Base-by-base conservation (phyloP, 2,329 filamentous ascomycete species). In the Stachybotrys chlorohalonatus region DNA sequence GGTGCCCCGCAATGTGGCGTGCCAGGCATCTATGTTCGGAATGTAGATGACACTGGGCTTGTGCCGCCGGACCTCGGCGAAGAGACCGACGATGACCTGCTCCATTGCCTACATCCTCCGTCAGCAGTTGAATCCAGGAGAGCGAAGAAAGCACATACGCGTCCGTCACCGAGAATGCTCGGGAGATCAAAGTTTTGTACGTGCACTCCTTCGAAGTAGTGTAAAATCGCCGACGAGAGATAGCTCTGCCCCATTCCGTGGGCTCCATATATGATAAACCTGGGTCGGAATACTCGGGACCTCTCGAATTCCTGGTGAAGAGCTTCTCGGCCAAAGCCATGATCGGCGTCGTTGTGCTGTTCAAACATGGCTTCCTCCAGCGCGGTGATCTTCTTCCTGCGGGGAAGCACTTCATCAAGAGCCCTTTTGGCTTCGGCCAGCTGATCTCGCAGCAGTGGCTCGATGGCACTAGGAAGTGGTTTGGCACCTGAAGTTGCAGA, bases 1-100 rank as follows among this genome's bases (percentile, higher is more conserved):
- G 0, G 88, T 85, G 7, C 75, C 73, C n/a, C 69, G 66, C 16
- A 86, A 65, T 31, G 77, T 79, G 16, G 81, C 73, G 66, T 90
- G 93, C 94, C 94, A 99, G 7, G 86, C 81, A 61, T 96, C 89
- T 51, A 97, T 83, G 61, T 91, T 87, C 2, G 94, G 93, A 48
- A 99, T 88, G 70, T 92, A 97, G 52, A 99, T 94, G 45, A 97
- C 90, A 67, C 91, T 95, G 1, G 94, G 94, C 69, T 96, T 96
- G 68, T 96, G 91, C 45, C 92, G 85, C 69, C 93, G 90, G 45
- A 95, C 89, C 73, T 97, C 94, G 1, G 89, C 85, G 66, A 99
- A 97, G 7, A 95, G 78, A 60, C 92, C 86, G 11, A 96, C 90
- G 59, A 99, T 84, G 9, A 92, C 89, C 61, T 94, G 89, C 73